phyloP scores from a whole-genome alignment of 441 rosid genomes.

The Bocquillonia castaneifolia region DNA sequence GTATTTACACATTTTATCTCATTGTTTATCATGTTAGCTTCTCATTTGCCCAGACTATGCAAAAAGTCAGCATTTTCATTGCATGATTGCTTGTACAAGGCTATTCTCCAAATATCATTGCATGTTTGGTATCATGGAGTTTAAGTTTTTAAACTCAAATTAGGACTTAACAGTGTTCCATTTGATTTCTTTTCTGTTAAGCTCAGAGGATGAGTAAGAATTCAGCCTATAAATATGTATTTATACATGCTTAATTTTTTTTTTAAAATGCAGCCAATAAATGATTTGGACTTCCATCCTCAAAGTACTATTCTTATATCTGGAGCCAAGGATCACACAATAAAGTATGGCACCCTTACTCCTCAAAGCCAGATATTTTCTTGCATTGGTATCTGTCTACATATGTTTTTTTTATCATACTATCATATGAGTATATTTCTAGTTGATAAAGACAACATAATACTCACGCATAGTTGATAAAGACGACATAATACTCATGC shows the following conservation, averaged over 20 bases:
- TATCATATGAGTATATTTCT: too few species aligned
- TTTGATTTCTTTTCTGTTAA: background rate
- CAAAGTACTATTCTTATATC: constrained; percentile 63
- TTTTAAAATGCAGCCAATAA: constrained; percentile 53
- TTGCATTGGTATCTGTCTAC: background rate
- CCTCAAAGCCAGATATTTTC: background rate
- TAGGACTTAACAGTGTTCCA: background rate
- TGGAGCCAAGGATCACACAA: constrained; percentile 72
- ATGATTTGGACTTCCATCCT: constrained; percentile 88
- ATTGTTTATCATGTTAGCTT: background rate
- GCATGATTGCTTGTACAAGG: too few species aligned
- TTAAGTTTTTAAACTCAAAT: constrained; percentile 8
- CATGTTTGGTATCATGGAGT: constrained; percentile 7
- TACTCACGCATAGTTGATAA: too few species aligned
- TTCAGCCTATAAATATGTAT: too few species aligned
- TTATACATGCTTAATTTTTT: constrained; percentile 18
- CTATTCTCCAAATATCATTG: too few species aligned
- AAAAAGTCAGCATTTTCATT: background rate
- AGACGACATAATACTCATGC: background rate
- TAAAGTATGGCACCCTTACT: constrained; percentile 46
- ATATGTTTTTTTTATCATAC: too few species aligned
- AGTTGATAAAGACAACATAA: background rate
- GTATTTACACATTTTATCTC: background rate
- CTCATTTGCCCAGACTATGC: background rate
- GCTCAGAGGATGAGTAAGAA: background rate